These are phyloP conservation scores for Diospyros kaki DNA, from an alignment of 148 eudicot genomes.

Conservation along the genomic window DNA sequence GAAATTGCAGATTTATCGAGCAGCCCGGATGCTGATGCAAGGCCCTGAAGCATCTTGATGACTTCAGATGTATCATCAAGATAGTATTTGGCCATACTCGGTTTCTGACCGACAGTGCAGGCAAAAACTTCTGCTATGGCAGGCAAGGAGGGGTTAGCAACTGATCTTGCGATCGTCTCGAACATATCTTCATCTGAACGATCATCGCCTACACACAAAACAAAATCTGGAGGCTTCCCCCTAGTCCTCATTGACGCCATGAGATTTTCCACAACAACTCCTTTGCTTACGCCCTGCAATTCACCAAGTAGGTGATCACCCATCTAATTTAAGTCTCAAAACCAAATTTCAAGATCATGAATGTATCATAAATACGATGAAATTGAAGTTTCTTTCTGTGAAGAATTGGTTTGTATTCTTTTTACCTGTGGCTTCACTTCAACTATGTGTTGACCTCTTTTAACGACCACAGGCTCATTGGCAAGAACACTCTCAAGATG, in stretches of 20 bases:
- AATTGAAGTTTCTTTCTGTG: too few relatives aligned
- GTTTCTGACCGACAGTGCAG: slow-evolving; percentile 80
- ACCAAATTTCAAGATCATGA: neutral
- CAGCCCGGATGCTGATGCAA: slow-evolving; percentile 31
- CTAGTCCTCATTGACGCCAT: slow-evolving; percentile 28
- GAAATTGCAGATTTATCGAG: slow-evolving; percentile 16
- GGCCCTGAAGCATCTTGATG: slow-evolving; percentile 53
- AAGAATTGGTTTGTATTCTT: neutral
- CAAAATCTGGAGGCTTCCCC: slow-evolving; percentile 41
- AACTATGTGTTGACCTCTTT: slow-evolving; percentile 70
- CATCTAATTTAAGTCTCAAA: neutral
- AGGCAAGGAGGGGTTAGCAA: slow-evolving; percentile 23
- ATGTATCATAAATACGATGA: too few relatives aligned
- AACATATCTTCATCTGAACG: slow-evolving; percentile 62
- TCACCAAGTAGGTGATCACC: neutral
- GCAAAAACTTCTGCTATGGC: slow-evolving; percentile 55
- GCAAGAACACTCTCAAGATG: slow-evolving; percentile 84
- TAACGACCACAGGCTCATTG: slow-evolving; percentile 79
- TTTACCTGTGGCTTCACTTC: slow-evolving; percentile 92
- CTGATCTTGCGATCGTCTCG: slow-evolving; percentile 33
- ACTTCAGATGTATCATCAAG: slow-evolving; percentile 69
- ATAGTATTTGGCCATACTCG: slow-evolving; percentile 74
- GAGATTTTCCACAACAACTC: slow-evolving; percentile 46
- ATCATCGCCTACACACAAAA: slow-evolving; percentile 52
- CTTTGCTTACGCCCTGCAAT: slow-evolving; percentile 82